These are phyloP conservation scores for Aspergillus steynii DNA, from an alignment of 495 filamentous ascomycete genomes.

Conservation along the genomic window DNA sequence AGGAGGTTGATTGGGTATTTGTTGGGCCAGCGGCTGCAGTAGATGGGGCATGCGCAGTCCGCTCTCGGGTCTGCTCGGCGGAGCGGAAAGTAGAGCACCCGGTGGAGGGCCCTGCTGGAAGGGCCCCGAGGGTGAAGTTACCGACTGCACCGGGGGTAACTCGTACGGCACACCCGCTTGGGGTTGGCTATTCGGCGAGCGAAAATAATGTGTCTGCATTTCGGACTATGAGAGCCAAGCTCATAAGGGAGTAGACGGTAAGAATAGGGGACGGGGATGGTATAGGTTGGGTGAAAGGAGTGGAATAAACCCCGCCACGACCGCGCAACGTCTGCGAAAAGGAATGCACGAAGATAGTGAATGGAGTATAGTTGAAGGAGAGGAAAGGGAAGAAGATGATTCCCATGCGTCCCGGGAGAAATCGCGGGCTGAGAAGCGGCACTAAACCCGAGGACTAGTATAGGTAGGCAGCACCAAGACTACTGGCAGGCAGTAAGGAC, in stretches of 20 bases:
- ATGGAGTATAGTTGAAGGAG: neutral
- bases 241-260: constrained; percentile 18
- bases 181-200: constrained; percentile 21
- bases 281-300: constrained; percentile 5
- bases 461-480: too few species aligned
- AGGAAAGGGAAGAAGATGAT: neutral
- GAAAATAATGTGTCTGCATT: constrained; percentile 27
- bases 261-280: neutral
- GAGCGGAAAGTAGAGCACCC: constrained; percentile 41
- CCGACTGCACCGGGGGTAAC: constrained; percentile 42
- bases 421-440: neutral
- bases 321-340: neutral
- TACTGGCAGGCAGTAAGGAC: too few species aligned
- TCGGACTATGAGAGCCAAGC: constrained; percentile 12
- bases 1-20: constrained; percentile 22
- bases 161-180: constrained; percentile 35
- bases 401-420: neutral
- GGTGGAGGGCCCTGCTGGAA: constrained; percentile 29
- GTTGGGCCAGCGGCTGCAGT: constrained; percentile 40
- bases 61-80: constrained; percentile 45
- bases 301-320: constrained; percentile 6
- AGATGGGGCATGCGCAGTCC: constrained; percentile 48
- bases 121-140: constrained; percentile 36
- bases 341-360: neutral
- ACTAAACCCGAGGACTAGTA: neutral